Conservation (phyloP, 345 rosid genomes). For the Capsella bursapastoris region DNA sequence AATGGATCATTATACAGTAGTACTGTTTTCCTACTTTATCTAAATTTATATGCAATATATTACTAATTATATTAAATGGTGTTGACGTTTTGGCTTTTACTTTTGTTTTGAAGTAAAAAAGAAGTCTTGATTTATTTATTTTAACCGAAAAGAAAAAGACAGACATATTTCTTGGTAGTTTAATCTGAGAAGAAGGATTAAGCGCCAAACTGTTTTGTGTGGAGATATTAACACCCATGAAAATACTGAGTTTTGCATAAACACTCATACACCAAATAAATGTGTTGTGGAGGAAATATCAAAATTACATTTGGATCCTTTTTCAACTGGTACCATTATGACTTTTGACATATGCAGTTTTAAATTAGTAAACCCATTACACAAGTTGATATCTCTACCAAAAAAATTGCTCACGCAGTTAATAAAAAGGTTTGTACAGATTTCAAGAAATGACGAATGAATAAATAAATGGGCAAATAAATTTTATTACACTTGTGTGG, state of each 20-base stretch:
- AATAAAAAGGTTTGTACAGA: slow-evolving; percentile 15
- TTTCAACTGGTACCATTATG: background rate
- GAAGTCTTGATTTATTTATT: background rate
- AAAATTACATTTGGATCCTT: background rate
- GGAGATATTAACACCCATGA: background rate
- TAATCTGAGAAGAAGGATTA: background rate
- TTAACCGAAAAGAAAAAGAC: background rate
- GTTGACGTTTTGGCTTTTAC: background rate
- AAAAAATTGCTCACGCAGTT: background rate
- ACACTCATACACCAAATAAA: background rate
- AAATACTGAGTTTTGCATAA: background rate
- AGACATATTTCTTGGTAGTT: background rate
- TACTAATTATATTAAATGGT: background rate
- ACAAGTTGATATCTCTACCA: slow-evolving; percentile 14
- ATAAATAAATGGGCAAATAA: background rate
- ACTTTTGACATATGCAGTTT: no score
- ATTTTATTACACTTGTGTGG: slow-evolving; percentile 25
- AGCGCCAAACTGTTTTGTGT: background rate
- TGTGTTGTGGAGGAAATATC: background rate
- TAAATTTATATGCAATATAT: background rate
- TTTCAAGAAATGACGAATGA: slow-evolving; percentile 24
- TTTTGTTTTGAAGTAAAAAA: background rate
- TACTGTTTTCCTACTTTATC: background rate
- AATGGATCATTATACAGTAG: slow-evolving; percentile 22
- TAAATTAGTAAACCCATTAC: slow-evolving; percentile 9